phyloP scores from a whole-genome alignment of 495 filamentous ascomycete genomes.

The Aspergillus ostianus region DNA sequence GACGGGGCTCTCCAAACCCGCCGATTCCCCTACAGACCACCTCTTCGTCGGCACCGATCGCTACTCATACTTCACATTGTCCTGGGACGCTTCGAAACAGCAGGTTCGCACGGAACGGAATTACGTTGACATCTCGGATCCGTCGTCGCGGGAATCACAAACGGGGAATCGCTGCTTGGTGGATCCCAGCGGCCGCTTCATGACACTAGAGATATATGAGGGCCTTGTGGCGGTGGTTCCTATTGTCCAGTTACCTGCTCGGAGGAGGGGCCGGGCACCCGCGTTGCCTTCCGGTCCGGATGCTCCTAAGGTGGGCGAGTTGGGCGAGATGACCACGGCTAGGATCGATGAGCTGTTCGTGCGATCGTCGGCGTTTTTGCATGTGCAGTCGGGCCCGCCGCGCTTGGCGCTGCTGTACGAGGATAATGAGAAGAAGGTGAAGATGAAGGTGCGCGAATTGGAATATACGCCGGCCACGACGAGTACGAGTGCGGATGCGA shows the following conservation, averaged over 20 bases:
- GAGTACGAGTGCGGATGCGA: constrained; percentile 47
- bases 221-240: constrained; percentile 78
- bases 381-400: constrained; percentile 67
- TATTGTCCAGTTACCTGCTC: constrained; percentile 61
- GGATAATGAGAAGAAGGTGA: constrained; percentile 61
- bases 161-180: constrained; percentile 74
- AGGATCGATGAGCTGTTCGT: constrained; percentile 87
- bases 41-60: constrained; percentile 91
- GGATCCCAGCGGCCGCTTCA: constrained; percentile 76
- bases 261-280: constrained; percentile 42
- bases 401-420: constrained; percentile 83
- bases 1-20: constrained; percentile 69
- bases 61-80: constrained; percentile 83
- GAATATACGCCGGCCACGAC: constrained; percentile 46
- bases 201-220: constrained; percentile 87
- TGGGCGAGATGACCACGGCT: constrained; percentile 69
- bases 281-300: constrained; percentile 28
- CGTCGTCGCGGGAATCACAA: constrained; percentile 73
- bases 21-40: constrained; percentile 71
- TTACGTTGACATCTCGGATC: constrained; percentile 73
- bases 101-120: constrained; percentile 66
- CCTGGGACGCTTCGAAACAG: constrained; percentile 67
- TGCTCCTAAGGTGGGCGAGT: constrained; percentile 47
- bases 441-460: constrained; percentile 59
- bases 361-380: constrained; percentile 75